Evolutionary conservation across 2,329 filamentous ascomycete species (phyloP), one percentile per base, ranked within the genome.

Genomic region (Cladosporium sp.): DNA sequence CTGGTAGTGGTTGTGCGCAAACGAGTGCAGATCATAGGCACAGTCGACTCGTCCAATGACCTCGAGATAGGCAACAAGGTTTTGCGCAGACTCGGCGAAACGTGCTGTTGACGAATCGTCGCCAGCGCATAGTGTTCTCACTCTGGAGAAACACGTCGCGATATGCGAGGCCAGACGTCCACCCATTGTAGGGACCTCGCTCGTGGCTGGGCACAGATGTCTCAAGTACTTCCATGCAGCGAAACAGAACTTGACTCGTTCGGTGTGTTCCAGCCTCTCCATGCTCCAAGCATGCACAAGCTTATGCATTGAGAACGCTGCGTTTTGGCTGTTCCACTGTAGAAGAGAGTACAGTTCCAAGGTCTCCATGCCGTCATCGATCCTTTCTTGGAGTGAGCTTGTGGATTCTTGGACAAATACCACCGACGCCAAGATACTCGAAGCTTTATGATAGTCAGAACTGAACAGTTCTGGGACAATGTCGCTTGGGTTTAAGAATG

Each of bases 281-380:
- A 31, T 50, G n/a, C 40, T 67, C 70, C 67, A 72, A 11, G 69
- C 65, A 56, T 70, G 68, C 33, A 72, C 70, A 28, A 72, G 62
- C 62, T 71, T 72, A 44, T 72, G 69, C 69, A 72, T 71, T 11
- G 67, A 62, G 58, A 68, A 72, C 37, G 67, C 66, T 28, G 44
- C 29, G 53, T 69, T 64, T n/a, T 71, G 66, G 29, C 59, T 18
- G 57, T 69, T 70, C 67, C 65, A 69, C 44, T 67, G 66, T 21
- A 72, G 29, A 10, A 72, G 59, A 14, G 65, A 68, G 60, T 69
- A 71, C 35, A 37, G 55, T 55, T 67, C 37, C 53, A 71, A 50
- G 11, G 65, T 52, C 18, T 57, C 14, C 16, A 69, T 65, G 35
- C 33, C 8, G 7, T 11, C 5, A n/a, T 61, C 37, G 11, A 49